phyloP scores from a whole-genome alignment of 176 grass and related monocot genomes.

The Aegilops bicornis region DNA sequence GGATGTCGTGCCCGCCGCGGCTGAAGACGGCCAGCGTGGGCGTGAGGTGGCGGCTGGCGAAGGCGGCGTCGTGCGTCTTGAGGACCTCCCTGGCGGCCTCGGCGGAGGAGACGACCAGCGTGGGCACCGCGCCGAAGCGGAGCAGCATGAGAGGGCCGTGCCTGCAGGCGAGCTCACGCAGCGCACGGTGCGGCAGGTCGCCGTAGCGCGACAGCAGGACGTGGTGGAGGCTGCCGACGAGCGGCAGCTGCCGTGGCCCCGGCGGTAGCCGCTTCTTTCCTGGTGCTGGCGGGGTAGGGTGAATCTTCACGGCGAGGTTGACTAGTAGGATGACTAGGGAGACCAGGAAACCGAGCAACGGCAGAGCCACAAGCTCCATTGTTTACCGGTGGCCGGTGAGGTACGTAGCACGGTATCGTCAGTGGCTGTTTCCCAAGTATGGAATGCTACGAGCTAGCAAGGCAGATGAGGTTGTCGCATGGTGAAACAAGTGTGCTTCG shows the following conservation, averaged over 20 bases:
- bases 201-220: constrained; percentile 1
- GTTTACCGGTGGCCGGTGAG: neutral
- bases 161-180: neutral
- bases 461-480: too few relatives aligned
- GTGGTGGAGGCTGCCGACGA: constrained; percentile 43
- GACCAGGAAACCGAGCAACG: neutral
- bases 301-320: neutral
- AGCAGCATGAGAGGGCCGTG: constrained; percentile 43
- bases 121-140: constrained; percentile 29
- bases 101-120: constrained; percentile 30
- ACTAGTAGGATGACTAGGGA: neutral
- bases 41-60: constrained; percentile 23
- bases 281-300: too few relatives aligned
- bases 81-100: constrained; percentile 36
- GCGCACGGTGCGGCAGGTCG: neutral
- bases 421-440: too few relatives aligned
- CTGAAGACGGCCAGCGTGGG: neutral
- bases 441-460: too few relatives aligned
- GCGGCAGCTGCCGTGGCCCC: constrained; percentile 25
- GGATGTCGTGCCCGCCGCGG: neutral
- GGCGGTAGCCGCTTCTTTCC: neutral
- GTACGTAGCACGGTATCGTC: too few relatives aligned
- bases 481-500: too few relatives aligned
- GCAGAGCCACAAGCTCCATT: neutral
- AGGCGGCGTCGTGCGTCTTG: constrained; percentile 28